Evolutionary conservation across 768 basidiomycete species (phyloP).

Genomic region (Pleurotus platypus): DNA sequence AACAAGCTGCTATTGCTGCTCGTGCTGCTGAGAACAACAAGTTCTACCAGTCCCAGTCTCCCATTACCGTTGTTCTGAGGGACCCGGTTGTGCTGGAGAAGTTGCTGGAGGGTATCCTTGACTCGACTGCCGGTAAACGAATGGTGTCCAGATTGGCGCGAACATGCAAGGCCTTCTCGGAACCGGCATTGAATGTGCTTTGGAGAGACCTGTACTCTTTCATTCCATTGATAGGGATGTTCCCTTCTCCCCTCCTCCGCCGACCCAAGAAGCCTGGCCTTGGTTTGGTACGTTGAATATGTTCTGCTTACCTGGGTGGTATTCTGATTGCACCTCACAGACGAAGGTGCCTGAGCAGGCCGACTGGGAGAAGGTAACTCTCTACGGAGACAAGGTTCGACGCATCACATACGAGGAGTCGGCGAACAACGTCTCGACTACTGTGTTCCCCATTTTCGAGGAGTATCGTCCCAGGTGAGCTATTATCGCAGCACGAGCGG

Average conservation of each 20-base stretch:
- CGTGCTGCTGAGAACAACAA: slow-evolving; percentile 2
- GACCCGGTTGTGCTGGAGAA: slow-evolving; percentile 57
- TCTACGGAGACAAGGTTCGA: slow-evolving; percentile 65
- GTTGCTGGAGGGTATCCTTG: slow-evolving; percentile 43
- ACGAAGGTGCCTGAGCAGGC: slow-evolving; percentile 56
- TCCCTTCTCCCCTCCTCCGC: slow-evolving; percentile 65
- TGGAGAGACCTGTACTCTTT: slow-evolving; percentile 81
- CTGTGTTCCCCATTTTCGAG: slow-evolving; percentile 65
- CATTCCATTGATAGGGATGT: slow-evolving; percentile 66
- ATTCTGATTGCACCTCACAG: slow-evolving; percentile 26
- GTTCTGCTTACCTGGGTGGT: not conserved
- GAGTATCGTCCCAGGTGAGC: slow-evolving; percentile 50
- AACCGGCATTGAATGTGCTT: slow-evolving; percentile 65
- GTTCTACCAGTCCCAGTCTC: slow-evolving; percentile 4
- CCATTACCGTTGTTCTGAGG: slow-evolving; percentile 38
- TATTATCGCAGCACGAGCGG: not conserved
- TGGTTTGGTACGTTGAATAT: slow-evolving; percentile 57
- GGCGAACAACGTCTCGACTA: slow-evolving; percentile 57
- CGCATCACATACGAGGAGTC: slow-evolving; percentile 69
- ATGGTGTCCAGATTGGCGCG: slow-evolving; percentile 68
- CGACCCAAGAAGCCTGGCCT: slow-evolving; percentile 70
- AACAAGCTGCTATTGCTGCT: not conserved
- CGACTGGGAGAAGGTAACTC: slow-evolving; percentile 67
- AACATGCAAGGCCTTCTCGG: slow-evolving; percentile 71
- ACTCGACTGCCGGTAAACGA: slow-evolving; percentile 62